Evolutionary conservation across 257 asterid genomes (phyloP).

Genomic region (Coffea canephora): DNA sequence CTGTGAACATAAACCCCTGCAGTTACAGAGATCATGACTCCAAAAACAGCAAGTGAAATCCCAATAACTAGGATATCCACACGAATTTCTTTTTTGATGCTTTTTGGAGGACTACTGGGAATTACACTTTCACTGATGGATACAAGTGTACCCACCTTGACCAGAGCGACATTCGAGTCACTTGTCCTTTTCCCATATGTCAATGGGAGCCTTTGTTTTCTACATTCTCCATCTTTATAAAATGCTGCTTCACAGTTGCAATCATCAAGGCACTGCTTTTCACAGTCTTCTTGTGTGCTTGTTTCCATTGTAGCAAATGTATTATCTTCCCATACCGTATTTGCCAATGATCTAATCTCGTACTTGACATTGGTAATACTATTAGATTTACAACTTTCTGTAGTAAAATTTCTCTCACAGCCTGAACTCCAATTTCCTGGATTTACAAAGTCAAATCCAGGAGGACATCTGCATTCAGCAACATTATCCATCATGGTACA

Average conservation of each 20-base stretch:
- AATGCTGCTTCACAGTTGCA: conserved; percentile 50
- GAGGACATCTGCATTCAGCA: conserved; percentile 31
- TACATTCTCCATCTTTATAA: conserved; percentile 22
- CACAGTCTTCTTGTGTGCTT: conserved; percentile 30
- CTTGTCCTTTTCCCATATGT: conserved; percentile 28
- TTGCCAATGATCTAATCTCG: conserved; percentile 10
- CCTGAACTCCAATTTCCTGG: conserved; percentile 35
- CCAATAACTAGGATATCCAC: no score
- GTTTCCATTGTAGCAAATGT: conserved; percentile 3
- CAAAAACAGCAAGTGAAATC: no score
- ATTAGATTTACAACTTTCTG: conserved; percentile 24
- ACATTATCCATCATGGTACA: conserved; percentile 20
- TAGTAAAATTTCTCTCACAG: conserved; percentile 24
- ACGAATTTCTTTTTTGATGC: no score
- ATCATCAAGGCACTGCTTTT: conserved; percentile 38
- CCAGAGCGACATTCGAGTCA: conserved; percentile 27
- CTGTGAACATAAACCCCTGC: no score
- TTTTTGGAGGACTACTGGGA: no score
- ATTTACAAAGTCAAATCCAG: conserved; percentile 33
- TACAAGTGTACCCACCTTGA: conserved; percentile 21
- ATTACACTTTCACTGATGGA: no score
- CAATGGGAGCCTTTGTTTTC: conserved; percentile 50
- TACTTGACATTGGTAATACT: not conserved
- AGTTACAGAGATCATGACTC: no score
- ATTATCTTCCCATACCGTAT: conserved; percentile 26